These are phyloP conservation scores for Mayamaea pseudoterrestris DNA, from an alignment of 108 stramenopile species.

Conservation along the genomic window DNA sequence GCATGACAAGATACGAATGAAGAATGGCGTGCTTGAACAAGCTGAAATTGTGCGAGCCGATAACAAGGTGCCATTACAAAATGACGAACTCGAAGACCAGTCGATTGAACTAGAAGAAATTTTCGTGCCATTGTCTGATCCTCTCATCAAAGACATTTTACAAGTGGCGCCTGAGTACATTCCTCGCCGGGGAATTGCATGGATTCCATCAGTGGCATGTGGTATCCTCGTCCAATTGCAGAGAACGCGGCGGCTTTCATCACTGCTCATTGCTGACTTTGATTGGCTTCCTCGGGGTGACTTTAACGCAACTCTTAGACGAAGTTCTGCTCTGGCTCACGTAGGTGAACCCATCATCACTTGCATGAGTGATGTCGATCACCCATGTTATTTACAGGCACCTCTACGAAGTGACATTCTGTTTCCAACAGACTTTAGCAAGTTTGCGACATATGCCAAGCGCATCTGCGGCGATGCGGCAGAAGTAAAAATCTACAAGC, in stretches of 20 bases:
- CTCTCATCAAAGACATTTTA: constrained; percentile 37
- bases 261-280: constrained; percentile 69
- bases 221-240: constrained; percentile 39
- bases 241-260: too few relatives aligned
- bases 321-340: constrained; percentile 12
- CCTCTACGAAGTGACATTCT: constrained; percentile 62
- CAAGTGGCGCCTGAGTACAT: constrained; percentile 20
- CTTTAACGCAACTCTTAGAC: constrained; percentile 6
- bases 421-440: constrained; percentile 67
- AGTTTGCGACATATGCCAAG: constrained; percentile 3
- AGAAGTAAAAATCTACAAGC: constrained; percentile 46
- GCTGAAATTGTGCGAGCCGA: constrained; percentile 23
- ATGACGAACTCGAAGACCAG: not conserved
- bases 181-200: constrained; percentile 15
- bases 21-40: constrained; percentile 37
- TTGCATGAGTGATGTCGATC: constrained; percentile 52
- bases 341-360: constrained; percentile 72
- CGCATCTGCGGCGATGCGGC: too few relatives aligned
- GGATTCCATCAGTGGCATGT: constrained; percentile 69
- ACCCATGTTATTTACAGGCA: constrained; percentile 47
- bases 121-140: constrained; percentile 52
- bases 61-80: not conserved
- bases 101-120: constrained; percentile 17
- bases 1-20: constrained; percentile 59
- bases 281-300: constrained; percentile 45